Conservation (phyloP, 225 moss, liverwort and hornwort genomes). For the Polytrichum commune region DNA sequence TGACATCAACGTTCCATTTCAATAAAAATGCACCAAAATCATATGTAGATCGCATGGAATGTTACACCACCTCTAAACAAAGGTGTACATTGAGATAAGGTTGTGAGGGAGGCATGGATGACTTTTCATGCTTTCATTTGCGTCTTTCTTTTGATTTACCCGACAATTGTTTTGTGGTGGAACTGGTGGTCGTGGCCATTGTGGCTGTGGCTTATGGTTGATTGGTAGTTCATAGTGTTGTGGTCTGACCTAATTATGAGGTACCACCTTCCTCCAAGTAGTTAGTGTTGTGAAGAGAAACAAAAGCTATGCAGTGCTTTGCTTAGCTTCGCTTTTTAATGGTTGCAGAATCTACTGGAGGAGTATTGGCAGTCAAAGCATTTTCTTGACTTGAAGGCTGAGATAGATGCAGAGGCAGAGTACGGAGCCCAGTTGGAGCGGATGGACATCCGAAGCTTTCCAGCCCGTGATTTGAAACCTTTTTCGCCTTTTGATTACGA, state of each 20-base stretch:
- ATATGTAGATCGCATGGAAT: background rate
- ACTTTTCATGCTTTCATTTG: too few relatives aligned
- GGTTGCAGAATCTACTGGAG: slow-evolving; percentile 34
- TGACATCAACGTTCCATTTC: too few relatives aligned
- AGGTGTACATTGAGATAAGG: too few relatives aligned
- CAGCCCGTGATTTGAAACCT: slow-evolving; percentile 7
- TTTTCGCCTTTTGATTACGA: slow-evolving; percentile 1
- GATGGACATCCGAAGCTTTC: slow-evolving; percentile 24
- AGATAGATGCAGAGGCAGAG: slow-evolving; percentile 26
- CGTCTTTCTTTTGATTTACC: too few relatives aligned
- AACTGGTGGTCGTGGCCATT: background rate
- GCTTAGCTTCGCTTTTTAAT: background rate
- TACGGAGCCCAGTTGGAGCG: slow-evolving; percentile 41
- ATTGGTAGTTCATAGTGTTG: background rate
- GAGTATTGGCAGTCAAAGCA: slow-evolving; percentile 34
- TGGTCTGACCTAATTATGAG: too few relatives aligned
- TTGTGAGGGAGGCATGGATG: too few relatives aligned
- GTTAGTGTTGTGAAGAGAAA: too few relatives aligned
- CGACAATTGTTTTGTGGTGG: background rate
- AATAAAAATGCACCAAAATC: background rate
- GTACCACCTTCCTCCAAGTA: too few relatives aligned
- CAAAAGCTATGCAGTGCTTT: too few relatives aligned
- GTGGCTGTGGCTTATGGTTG: background rate
- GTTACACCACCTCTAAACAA: too few relatives aligned
- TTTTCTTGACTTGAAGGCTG: slow-evolving; percentile 19